Evolutionary conservation across 2,329 filamentous ascomycete species (phyloP).

Genomic region (Daldinia sp.): DNA sequence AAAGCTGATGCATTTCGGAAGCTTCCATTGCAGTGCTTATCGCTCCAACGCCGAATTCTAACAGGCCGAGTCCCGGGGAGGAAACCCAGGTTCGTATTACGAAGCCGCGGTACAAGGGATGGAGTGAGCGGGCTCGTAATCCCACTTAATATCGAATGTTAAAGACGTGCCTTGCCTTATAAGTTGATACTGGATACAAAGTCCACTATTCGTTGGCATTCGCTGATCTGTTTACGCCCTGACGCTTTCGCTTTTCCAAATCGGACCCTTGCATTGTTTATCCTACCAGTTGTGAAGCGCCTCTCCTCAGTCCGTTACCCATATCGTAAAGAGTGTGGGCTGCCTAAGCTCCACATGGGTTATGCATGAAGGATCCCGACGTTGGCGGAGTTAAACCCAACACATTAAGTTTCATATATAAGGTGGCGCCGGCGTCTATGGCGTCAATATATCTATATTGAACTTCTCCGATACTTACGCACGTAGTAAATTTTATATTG

Average conservation of each 20-base stretch:
- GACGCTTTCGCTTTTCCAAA: background rate
- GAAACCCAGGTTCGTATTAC: background rate
- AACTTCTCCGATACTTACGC: background rate
- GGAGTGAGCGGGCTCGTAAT: background rate
- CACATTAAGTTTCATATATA: background rate
- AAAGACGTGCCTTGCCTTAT: background rate
- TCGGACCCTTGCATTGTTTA: background rate
- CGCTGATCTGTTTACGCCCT: background rate
- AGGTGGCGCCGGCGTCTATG: background rate
- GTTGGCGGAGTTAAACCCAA: background rate
- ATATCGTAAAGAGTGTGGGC: background rate
- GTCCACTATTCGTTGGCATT: background rate
- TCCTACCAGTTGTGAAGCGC: background rate
- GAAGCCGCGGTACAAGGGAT: too few relatives aligned
- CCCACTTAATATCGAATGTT: background rate
- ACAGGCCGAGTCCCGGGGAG: background rate
- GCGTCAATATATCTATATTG: background rate
- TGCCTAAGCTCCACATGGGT: background rate
- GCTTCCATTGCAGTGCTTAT: constrained; percentile 3
- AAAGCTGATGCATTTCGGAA: constrained; percentile 5
- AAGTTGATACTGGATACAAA: background rate
- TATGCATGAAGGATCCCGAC: background rate
- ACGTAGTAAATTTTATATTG: background rate
- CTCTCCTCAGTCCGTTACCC: background rate
- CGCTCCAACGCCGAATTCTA: background rate